Conservation (phyloP, 2,329 filamentous ascomycete species). For the Colletotrichum kahawae region DNA sequence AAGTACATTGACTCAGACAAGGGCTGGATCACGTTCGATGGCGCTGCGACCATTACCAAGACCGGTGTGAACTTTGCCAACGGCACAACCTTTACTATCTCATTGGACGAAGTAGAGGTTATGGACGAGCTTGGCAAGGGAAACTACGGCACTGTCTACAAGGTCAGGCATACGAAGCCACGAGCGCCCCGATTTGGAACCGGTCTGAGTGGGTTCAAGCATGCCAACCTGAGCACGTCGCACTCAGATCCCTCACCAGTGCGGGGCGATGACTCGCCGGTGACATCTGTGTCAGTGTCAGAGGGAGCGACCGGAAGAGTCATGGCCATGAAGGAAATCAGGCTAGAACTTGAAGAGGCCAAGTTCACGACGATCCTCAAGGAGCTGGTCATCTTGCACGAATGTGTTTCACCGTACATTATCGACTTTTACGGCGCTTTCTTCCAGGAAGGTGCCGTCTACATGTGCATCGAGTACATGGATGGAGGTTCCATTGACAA, state of each 20-base stretch:
- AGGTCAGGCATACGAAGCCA: constrained; percentile 83
- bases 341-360: constrained; percentile 91
- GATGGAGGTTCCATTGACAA: constrained; percentile 98
- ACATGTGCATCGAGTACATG: constrained; percentile 99
- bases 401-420: constrained; percentile 93
- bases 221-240: constrained; percentile 39
- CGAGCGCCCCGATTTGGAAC: constrained; percentile 62
- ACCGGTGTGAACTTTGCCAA: constrained; percentile 92
- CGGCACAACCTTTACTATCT: constrained; percentile 90
- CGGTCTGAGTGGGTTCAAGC: constrained; percentile 57
- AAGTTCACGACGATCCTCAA: constrained; percentile 98
- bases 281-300: constrained; percentile 29
- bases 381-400: constrained; percentile 94
- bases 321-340: constrained; percentile 99
- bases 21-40: constrained; percentile 90
- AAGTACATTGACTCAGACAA: constrained; percentile 92
- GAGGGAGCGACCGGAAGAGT: constrained; percentile 71
- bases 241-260: constrained; percentile 39
- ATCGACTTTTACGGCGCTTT: constrained; percentile 99
- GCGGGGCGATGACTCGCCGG: constrained; percentile 31
- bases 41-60: constrained; percentile 87
- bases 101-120: constrained; percentile 92
- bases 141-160: constrained; percentile 98
- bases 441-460: constrained; percentile 98
- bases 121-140: constrained; percentile 94